These are phyloP conservation scores for Wickerhamiella parazyma DNA, from an alignment of 805 yeast genomes.

Conservation along the genomic window DNA sequence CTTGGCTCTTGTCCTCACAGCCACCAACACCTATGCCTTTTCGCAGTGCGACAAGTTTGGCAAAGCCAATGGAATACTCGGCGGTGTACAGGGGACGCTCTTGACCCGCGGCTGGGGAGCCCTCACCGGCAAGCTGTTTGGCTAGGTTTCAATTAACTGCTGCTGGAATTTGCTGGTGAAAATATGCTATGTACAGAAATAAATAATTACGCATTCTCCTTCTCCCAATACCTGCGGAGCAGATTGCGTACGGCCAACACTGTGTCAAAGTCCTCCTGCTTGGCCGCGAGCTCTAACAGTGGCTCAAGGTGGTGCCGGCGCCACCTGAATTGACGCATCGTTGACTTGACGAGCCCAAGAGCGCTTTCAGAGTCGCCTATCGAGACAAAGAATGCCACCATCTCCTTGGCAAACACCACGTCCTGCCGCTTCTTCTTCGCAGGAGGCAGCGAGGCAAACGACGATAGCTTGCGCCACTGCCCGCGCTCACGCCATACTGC, in stretches of 20 bases:
- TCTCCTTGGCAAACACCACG: conserved; percentile 55
- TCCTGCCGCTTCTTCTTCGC: conserved; percentile 35
- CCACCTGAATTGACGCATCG: conserved; percentile 64
- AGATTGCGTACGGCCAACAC: conserved; percentile 9
- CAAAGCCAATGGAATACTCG: conserved; percentile 54
- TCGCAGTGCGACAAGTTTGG: conserved; percentile 88
- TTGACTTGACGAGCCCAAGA: conserved; percentile 47
- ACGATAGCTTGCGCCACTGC: conserved; percentile 41
- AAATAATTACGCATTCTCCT: conserved; percentile 1
- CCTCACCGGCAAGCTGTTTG: conserved; percentile 14
- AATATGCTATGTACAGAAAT: conserved; percentile 4
- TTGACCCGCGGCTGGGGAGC: conserved; percentile 12
- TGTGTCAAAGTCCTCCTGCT: conserved; percentile 31
- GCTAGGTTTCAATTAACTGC: too few relatives aligned
- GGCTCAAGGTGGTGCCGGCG: conserved; percentile 33
- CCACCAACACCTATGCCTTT: conserved; percentile 80
- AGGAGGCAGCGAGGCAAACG: conserved; percentile 33
- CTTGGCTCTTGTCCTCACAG: conserved; percentile 57
- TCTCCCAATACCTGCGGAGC: conserved; percentile 6
- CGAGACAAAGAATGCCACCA: conserved; percentile 47
- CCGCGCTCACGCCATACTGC: conserved; percentile 73
- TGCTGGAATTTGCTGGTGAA: too few relatives aligned
- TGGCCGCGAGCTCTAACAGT: conserved; percentile 30
- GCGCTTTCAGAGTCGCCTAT: conserved; percentile 56
- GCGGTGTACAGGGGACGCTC: conserved; percentile 20